Evolutionary conservation across 768 basidiomycete genomes (phyloP).

Genomic region (Tylopilus sp.): DNA sequence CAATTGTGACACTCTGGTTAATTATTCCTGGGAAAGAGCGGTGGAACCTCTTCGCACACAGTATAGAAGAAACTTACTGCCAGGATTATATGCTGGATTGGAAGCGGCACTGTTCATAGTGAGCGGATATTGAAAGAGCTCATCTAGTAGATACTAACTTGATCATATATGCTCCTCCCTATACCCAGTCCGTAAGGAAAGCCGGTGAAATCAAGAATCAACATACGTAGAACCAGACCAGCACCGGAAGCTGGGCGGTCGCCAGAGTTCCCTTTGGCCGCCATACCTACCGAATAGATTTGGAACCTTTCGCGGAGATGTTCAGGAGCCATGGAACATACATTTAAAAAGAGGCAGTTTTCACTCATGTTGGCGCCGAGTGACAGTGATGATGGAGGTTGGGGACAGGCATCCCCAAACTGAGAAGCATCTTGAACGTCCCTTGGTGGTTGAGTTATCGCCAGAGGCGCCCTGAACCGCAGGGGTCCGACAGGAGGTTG

Average conservation of each 20-base stretch:
- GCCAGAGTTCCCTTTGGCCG: constrained; percentile 8
- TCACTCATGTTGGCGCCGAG: constrained; percentile 47
- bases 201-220: no score
- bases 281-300: constrained; percentile 12
- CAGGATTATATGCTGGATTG: constrained; percentile 13
- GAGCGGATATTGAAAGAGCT: not conserved
- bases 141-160: not conserved
- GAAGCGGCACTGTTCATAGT: constrained; percentile 13
- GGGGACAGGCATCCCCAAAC: constrained; percentile 58
- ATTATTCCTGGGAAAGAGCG: constrained; percentile 8
- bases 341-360: constrained; percentile 57
- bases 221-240: constrained; percentile 23
- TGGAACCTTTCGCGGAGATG: not conserved
- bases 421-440: constrained; percentile 40
- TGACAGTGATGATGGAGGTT: constrained; percentile 32
- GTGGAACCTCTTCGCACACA: not conserved
- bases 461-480: constrained; percentile 54
- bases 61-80: constrained; percentile 2
- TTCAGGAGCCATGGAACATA: not conserved
- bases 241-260: constrained; percentile 10
- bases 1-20: not conserved
- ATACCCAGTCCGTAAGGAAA: not conserved
- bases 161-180: constrained; percentile 16
- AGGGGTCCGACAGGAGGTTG: constrained; percentile 52
- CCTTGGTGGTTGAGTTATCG: constrained; percentile 32